Percentiles rank a stretch among this genome's conserved stretches.
These are phyloP conservation scores for Neurospora sp. DNA, from an alignment of 495 filamentous ascomycete genomes.

Conservation along the genomic window DNA sequence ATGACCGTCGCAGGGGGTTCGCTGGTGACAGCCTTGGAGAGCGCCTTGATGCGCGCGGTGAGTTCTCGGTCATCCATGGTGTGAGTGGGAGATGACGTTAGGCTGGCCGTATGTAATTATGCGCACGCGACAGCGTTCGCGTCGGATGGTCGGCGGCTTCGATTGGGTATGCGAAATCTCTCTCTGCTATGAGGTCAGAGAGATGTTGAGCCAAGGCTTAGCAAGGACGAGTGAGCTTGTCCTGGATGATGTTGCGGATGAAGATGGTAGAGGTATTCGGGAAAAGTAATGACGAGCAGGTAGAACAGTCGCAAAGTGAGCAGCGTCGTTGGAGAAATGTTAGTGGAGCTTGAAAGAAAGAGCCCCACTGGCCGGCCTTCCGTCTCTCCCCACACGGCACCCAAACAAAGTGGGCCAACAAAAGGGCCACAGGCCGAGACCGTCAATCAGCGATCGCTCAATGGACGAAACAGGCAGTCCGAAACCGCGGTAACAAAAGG, in stretches of 20 bases:
- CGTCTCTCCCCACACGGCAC: not conserved
- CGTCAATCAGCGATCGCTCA: not conserved
- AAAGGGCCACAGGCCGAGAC: not conserved
- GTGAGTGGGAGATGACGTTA: not conserved
- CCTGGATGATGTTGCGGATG: not conserved
- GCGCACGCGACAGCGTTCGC: not conserved
- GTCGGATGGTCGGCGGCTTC: not conserved
- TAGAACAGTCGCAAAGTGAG: not conserved
- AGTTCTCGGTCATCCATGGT: slow-evolving; percentile 77
- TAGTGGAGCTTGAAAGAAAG: not conserved
- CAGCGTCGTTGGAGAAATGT: not conserved
- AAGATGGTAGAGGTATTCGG: not conserved
- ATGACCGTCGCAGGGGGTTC: slow-evolving; percentile 57
- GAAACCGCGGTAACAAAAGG: not conserved
- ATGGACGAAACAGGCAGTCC: not conserved
- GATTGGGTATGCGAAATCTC: not conserved
- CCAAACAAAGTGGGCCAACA: not conserved
- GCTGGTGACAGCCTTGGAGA: slow-evolving; percentile 66
- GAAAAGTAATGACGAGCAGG: not conserved
- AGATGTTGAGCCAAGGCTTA: not conserved
- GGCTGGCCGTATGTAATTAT: not conserved
- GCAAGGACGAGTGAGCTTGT: not conserved
- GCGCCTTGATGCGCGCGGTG: slow-evolving; percentile 54
- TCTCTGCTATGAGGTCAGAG: not conserved
- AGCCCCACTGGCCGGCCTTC: not conserved